Base-by-base conservation (phyloP, 2,329 filamentous ascomycete genomes). In the Arthrobotrys conoides region DNA sequence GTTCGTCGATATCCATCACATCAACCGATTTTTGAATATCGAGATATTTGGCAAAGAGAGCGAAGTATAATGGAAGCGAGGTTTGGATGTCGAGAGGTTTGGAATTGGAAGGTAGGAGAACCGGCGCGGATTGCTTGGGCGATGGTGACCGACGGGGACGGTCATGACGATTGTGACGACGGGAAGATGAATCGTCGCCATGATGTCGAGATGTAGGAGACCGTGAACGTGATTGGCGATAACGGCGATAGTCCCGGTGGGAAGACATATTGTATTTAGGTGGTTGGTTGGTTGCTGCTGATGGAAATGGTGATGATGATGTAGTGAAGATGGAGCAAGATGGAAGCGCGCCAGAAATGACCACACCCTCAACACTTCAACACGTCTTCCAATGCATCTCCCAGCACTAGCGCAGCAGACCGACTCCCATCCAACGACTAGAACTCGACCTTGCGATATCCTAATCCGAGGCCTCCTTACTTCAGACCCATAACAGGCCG, bases 1-100 rank as follows among this genome's bases (percentile, higher is more conserved):
- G 88, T 80, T 93, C 91, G 71, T 90, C 88, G 81, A 98, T 86
- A 3, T 77, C 73, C 18, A 90, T 87, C 0, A 96, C 86, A 67
- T 91, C 86, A 48, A 92, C 88, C 46, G 90, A 87, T 85, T 97
- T 97, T 84, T 98, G 95, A 38, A 97, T 89, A 81, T 94, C 92
- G 27, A 98, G 88, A 82, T 97, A 98, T 59, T 92, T 89, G 16
- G 91, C 92, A 97, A 93, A 79, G 10, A 79, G 36, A 8, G 57
- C 12, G 53, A 79, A 79, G 22, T 79, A 63, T 5, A 82, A 0
- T 86, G 84, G n/a, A 91, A 86, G 80, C 96, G 92, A 67, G 88
- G 87, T 82, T 92, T 94, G 6, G 88, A 88, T 3, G 97, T 87
- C 51, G 87, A 86, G 12, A 88, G 87, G 2, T 64, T 79, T 79